phyloP scores from a whole-genome alignment of 2,329 filamentous ascomycete species.

The Talaromyces sp. region DNA sequence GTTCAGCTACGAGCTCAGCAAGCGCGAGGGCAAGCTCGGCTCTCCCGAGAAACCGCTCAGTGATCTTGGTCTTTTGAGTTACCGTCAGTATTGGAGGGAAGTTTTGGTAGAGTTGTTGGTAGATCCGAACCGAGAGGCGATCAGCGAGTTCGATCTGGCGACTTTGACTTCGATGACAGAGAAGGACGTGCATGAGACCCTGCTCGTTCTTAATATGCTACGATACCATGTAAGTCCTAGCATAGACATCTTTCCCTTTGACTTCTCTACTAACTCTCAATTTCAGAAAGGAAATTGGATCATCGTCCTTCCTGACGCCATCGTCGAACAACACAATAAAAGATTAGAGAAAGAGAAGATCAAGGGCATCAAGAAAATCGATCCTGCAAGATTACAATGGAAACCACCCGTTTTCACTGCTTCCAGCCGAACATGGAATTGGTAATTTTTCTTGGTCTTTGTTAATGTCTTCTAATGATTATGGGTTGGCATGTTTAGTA shows the following conservation, averaged over 20 bases:
- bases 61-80: conserved; percentile 87
- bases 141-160: conserved; percentile 83
- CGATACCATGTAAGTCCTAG: conserved; percentile 66
- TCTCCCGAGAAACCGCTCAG: conserved; percentile 95
- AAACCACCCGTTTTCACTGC: conserved; percentile 94
- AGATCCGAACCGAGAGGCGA: conserved; percentile 60
- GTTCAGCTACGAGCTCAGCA: conserved; percentile 95
- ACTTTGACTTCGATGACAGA: conserved; percentile 87
- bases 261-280: neutral
- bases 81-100: conserved; percentile 97
- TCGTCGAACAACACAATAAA: conserved; percentile 66
- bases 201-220: conserved; percentile 92
- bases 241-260: neutral
- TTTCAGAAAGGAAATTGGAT: conserved; percentile 83
- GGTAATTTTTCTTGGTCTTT: conserved; percentile 51
- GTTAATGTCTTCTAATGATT: neutral
- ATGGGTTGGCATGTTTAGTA: neutral
- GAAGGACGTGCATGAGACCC: conserved; percentile 89
- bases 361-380: conserved; percentile 72
- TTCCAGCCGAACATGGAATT: conserved; percentile 88
- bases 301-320: conserved; percentile 81
- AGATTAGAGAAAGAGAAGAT: conserved; percentile 75
- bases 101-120: conserved; percentile 85
- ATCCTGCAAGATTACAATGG: conserved; percentile 79
- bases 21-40: conserved; percentile 90